Evolutionary conservation across 2,329 filamentous ascomycete genomes (phyloP).

Genomic region (Arthroderma sp.): DNA sequence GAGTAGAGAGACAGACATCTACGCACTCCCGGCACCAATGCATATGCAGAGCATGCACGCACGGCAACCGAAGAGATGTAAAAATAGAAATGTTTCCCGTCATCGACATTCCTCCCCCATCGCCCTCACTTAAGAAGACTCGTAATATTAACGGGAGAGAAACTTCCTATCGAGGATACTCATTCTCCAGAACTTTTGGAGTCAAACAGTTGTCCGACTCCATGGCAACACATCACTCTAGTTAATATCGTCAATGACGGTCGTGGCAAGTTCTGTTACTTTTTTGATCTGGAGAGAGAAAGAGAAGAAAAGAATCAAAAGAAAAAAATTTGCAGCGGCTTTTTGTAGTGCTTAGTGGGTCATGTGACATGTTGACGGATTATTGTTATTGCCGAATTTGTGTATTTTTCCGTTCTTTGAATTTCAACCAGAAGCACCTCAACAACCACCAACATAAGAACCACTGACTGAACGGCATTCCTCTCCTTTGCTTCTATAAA

Average conservation of each 20-base stretch:
- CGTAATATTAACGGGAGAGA: constrained; percentile 41
- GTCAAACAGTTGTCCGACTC: constrained; percentile 27
- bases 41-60: too few species aligned
- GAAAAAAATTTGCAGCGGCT: constrained; percentile 9
- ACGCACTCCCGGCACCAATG: too few species aligned
- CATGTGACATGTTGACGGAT: too few species aligned
- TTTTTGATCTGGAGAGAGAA: constrained; percentile 37
- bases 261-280: constrained; percentile 56
- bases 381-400: too few species aligned
- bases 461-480: too few species aligned
- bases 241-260: constrained; percentile 42
- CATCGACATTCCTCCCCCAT: constrained; percentile 59
- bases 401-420: too few species aligned
- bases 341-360: too few species aligned
- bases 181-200: constrained; percentile 52
- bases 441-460: too few species aligned
- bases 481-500: too few species aligned
- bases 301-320: constrained; percentile 16
- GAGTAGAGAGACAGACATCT: too few species aligned
- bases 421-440: too few species aligned
- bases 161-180: constrained; percentile 57
- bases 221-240: constrained; percentile 59
- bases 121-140: constrained; percentile 59
- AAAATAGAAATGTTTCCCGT: constrained; percentile 41
- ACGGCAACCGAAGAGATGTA: neutral